Evolutionary conservation across 805 yeast genomes (phyloP).

Genomic region (Lachancea mirantina): DNA sequence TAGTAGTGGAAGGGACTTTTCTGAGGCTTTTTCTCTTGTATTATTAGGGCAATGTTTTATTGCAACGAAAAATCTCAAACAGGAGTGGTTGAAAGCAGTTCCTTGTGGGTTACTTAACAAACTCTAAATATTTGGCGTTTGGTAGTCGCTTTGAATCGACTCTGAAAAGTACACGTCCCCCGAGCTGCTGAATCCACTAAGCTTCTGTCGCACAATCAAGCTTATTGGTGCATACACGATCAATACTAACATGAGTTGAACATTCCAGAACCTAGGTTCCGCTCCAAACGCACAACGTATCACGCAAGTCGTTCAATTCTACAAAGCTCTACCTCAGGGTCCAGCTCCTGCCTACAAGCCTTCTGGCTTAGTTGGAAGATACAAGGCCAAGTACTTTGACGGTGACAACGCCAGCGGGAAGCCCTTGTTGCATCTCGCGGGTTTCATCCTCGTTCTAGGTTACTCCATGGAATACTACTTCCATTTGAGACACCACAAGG

Average conservation of each 20-base stretch:
- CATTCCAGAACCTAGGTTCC: conserved; percentile 70
- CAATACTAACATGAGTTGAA: too few relatives aligned
- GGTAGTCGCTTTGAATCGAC: too few relatives aligned
- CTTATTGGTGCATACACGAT: too few relatives aligned
- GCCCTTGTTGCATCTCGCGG: conserved; percentile 73
- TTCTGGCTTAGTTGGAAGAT: conserved; percentile 61
- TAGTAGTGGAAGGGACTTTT: neutral
- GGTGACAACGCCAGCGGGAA: conserved; percentile 78
- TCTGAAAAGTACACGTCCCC: too few relatives aligned
- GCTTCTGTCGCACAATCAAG: too few relatives aligned
- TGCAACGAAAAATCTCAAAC: too few relatives aligned
- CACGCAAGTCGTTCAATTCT: conserved; percentile 89
- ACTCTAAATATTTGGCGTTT: too few relatives aligned
- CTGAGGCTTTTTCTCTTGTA: neutral
- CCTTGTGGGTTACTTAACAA: too few relatives aligned
- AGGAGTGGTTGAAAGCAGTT: too few relatives aligned
- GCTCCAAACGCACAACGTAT: conserved; percentile 97
- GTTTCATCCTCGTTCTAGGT: conserved; percentile 64
- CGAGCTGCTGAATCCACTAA: too few relatives aligned
- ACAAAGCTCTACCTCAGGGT: conserved; percentile 94
- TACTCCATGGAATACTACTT: conserved; percentile 90
- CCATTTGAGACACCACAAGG: conserved; percentile 66
- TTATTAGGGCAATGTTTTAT: too few relatives aligned
- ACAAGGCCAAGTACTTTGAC: conserved; percentile 80
- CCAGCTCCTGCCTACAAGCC: conserved; percentile 71